These are phyloP conservation scores for Escallonia herrerae DNA, from an alignment of 129 eudicot species.

Conservation along the genomic window DNA sequence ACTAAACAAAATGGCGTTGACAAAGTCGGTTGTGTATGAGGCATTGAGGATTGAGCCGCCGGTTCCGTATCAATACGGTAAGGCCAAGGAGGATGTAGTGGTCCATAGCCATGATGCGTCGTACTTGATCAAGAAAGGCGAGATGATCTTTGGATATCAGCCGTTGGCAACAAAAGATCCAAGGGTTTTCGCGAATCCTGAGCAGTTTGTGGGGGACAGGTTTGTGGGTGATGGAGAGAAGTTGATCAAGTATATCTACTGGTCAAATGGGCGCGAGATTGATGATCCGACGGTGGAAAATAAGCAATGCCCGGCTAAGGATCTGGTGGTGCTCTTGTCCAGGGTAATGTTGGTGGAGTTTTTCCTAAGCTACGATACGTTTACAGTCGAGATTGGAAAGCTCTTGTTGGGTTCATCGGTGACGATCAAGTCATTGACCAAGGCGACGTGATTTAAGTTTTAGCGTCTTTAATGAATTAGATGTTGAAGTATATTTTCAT, in stretches of 20 bases:
- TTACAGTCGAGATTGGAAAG: slow-evolving; percentile 28
- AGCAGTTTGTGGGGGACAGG: slow-evolving; percentile 44
- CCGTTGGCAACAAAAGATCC: slow-evolving; percentile 60
- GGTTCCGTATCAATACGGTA: slow-evolving; percentile 58
- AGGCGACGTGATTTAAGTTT: slow-evolving; percentile 4
- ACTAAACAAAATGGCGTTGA: slow-evolving; percentile 36
- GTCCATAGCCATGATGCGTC: slow-evolving; percentile 43
- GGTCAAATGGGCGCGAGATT: slow-evolving; percentile 67
- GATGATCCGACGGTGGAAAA: slow-evolving; percentile 39
- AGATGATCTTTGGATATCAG: slow-evolving; percentile 58
- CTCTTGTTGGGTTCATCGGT: slow-evolving; percentile 32
- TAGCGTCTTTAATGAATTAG: no score
- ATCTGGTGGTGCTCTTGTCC: slow-evolving; percentile 40
- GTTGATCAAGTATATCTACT: slow-evolving; percentile 47
- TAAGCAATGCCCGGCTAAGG: slow-evolving; percentile 62
- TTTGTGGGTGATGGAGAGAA: slow-evolving; percentile 63
- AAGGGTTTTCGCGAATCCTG: slow-evolving; percentile 42
- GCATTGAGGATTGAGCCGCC: slow-evolving; percentile 56
- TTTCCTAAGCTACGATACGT: slow-evolving; percentile 48
- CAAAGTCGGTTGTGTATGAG: slow-evolving; percentile 54
- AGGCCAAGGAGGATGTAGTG: slow-evolving; percentile 42
- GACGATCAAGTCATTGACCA: slow-evolving; percentile 38
- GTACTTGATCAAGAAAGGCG: slow-evolving; percentile 51
- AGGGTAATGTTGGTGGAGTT: slow-evolving; percentile 62
- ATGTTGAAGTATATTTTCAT: not conserved